These are phyloP conservation scores for Leucosporidium yakuticum DNA, from an alignment of 768 basidiomycete genomes.

Conservation along the genomic window DNA sequence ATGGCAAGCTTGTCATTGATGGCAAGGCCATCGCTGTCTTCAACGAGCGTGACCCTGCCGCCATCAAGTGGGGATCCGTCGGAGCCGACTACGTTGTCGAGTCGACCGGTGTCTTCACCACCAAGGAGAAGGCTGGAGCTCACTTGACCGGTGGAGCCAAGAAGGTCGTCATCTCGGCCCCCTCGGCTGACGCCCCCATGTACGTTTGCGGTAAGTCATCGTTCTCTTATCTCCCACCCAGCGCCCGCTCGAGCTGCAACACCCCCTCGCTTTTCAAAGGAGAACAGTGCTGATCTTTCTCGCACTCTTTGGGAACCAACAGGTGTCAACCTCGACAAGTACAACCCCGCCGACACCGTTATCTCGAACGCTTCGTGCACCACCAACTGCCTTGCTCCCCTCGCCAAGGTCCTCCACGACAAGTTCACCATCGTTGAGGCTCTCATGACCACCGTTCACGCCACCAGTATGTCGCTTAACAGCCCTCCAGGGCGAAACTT, in stretches of 20 bases:
- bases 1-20: constrained; percentile 82
- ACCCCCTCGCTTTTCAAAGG: not conserved
- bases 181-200: constrained; percentile 95
- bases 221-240: too few species aligned
- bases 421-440: constrained; percentile 93
- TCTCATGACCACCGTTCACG: constrained; percentile 97
- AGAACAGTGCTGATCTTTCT: not conserved
- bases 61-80: constrained; percentile 71
- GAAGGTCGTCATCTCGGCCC: constrained; percentile 99
- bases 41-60: constrained; percentile 77
- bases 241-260: too few species aligned
- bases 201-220: constrained; percentile 59
- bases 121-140: constrained; percentile 78
- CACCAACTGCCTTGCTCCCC: constrained; percentile 98
- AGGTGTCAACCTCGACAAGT: constrained; percentile 82
- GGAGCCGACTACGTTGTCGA: constrained; percentile 93
- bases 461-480: constrained; percentile 45
- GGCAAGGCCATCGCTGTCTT: constrained; percentile 70
- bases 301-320: constrained; percentile 32
- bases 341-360: constrained; percentile 81
- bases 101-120: constrained; percentile 98
- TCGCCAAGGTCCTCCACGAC: constrained; percentile 97
- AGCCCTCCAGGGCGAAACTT: not conserved
- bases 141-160: constrained; percentile 99
- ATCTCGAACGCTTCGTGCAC: constrained; percentile 99